Evolutionary conservation across 257 asterid genomes (phyloP).

Genomic region (Coffea canephora): DNA sequence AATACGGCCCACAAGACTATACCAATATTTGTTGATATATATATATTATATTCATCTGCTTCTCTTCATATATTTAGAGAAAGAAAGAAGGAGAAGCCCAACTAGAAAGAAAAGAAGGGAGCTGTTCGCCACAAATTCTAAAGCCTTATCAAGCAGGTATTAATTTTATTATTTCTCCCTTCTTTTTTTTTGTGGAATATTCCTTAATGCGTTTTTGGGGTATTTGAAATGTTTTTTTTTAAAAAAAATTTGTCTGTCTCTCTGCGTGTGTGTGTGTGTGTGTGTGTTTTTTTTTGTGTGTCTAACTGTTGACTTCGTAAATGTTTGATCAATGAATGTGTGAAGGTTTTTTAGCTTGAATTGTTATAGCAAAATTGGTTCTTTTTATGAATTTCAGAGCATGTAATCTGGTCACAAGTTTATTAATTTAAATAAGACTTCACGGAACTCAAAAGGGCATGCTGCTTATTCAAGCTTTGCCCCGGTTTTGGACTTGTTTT

Average conservation of each 20-base stretch:
- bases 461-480: neutral
- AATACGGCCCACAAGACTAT: neutral
- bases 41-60: neutral
- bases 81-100: neutral
- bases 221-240: too few relatives aligned
- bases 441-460: too few relatives aligned
- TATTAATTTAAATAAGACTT: neutral
- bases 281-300: neutral
- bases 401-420: neutral
- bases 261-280: too few relatives aligned
- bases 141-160: neutral
- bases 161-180: neutral
- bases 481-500: neutral
- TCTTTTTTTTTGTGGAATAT: neutral
- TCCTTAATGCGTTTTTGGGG: neutral
- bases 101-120: neutral
- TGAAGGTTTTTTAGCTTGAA: neutral
- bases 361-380: neutral
- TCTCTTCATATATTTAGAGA: neutral
- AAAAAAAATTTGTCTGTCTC: too few relatives aligned
- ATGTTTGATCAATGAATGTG: neutral
- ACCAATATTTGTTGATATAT: neutral
- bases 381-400: neutral
- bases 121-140: neutral
- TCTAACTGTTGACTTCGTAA: slow-evolving; percentile 4